Base-by-base conservation (phyloP, 495 filamentous ascomycete species). In the Wilcoxina mikolae region DNA sequence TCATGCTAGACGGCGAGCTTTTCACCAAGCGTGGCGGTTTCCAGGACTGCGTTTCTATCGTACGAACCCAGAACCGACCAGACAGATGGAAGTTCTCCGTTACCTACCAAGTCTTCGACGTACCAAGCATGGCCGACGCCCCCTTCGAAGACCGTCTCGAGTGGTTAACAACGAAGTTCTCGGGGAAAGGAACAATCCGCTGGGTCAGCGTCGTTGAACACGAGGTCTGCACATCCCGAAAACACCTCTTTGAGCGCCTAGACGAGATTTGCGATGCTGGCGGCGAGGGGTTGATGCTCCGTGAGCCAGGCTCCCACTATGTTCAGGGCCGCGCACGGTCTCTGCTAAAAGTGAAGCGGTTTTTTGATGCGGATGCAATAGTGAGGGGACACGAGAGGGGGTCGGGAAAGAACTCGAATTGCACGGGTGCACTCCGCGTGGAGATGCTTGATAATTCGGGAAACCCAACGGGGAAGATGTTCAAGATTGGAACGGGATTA, bases 1-100 rank as follows among this genome's bases (percentile, higher is more conserved):
- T 55, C 50, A 43, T 56, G 27, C 56, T 66, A 24, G 64, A 66
- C 24, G 64, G 64, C 26, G 64, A 66, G 50, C 63, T 66, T 41
- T 66, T 66, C 46, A 66, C 64, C 18, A 35, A 15, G 9, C 64
- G 59, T 23, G 59, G 63, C 10, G 64, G 55, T 17, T 66, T 66
- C 47, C 64, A 66, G 24, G 53, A 65, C 24, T 66, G 64, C n/a
- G 64, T 66, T 4, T 59, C 58, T 2, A 66, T 66, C n/a, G 64
- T 66, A 10, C 59, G 64, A 20, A 39, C 63, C 2, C 64, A 66
- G 11, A 62, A 66, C 38, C 57, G 54, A 0, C 59, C 63, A 0
- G 55, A 65, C 12, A 47, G 54, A 3, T 66, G 64, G 64, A 66
- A 66, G 41, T 66, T 62, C 42, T 64, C 31, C 27, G 64, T 66